phyloP scores from a whole-genome alignment of 805 yeast genomes.

The Candida methanosorbosa region DNA sequence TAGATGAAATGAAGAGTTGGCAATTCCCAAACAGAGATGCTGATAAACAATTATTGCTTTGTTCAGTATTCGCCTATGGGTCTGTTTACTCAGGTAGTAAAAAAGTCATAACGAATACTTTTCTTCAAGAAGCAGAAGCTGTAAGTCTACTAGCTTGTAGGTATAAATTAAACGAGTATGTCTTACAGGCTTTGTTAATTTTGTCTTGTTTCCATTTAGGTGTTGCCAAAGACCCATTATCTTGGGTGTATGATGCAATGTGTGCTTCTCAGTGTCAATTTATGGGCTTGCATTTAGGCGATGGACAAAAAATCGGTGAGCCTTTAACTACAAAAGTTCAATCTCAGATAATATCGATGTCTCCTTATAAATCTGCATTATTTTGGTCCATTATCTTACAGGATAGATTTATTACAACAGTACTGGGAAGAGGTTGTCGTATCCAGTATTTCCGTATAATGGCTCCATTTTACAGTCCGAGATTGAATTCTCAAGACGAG shows the following conservation, averaged over 20 bases:
- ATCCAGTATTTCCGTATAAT: slow-evolving; percentile 24
- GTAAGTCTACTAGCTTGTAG: slow-evolving; percentile 15
- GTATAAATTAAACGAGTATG: slow-evolving; percentile 13
- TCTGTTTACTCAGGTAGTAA: slow-evolving; percentile 12
- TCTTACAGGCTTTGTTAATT: slow-evolving; percentile 19
- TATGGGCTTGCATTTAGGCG: slow-evolving; percentile 16
- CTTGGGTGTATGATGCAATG: slow-evolving; percentile 26
- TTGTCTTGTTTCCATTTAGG: slow-evolving; percentile 25
- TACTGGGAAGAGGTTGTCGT: slow-evolving; percentile 25
- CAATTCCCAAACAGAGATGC: slow-evolving; percentile 17
- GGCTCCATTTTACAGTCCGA: slow-evolving; percentile 20
- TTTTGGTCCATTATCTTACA: slow-evolving; percentile 25
- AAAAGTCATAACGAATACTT: slow-evolving; percentile 5
- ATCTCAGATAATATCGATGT: slow-evolving; percentile 4
- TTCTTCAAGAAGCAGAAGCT: slow-evolving; percentile 17
- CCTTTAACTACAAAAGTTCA: not conserved
- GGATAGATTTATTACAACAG: slow-evolving; percentile 25
- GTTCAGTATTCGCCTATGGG: slow-evolving; percentile 21
- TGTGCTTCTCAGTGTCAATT: slow-evolving; percentile 21
- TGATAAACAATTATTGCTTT: slow-evolving; percentile 20
- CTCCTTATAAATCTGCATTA: slow-evolving; percentile 14
- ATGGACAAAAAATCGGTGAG: slow-evolving; percentile 1
- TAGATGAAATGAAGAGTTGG: slow-evolving; percentile 19
- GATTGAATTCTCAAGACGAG: not conserved
- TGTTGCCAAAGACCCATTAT: slow-evolving; percentile 21